Evolutionary conservation across 805 yeast species (phyloP), one percentile per base, ranked within the genome.

Genomic region (Tetrapisispora taiwanensis): DNA sequence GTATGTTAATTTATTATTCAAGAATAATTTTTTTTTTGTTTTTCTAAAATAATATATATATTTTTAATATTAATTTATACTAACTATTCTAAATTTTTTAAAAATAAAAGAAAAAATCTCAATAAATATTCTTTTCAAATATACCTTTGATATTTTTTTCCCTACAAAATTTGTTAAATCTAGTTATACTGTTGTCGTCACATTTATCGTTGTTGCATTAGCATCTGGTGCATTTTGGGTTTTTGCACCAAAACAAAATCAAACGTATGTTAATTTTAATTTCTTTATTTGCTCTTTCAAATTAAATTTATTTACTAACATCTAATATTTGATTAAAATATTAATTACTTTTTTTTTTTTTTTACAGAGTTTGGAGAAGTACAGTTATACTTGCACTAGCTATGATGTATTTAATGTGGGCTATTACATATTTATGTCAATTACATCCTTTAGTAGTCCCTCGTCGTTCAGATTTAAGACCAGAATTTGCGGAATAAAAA

Each of bases 391-490:
- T 84, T 50, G 74, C 85, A 8, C 62, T 84, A 53, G 74, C 86
- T 19, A 80, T 84, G 89, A 80, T 84, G 68, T 84, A 74, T 62
- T 69, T 84, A 58, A 81, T 84, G 89, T 84, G 94, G 94, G 97
- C 96, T 28, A 80, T 88, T 56, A 88, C 97, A 7, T 88, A 87
- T 60, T 70, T 88, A 52, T 68, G 70, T 30, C 97, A 89, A 62
- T 70, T 89, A 47, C 96, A 89, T 65, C 97, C 97, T 7, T 71
- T 89, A 57, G 95, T 86, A 47, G 87, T 78, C 36, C 97, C 97
- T 35, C 84, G 83, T 62, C 78, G 97, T 56, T 78, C 94, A 1
- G 95, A 89, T 58, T 67, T 88, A 62, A 80, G 96, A 68, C 95
- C 94, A 9, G 95, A 88, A 63, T 77, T 55, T 39, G 55, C 56